Base-by-base conservation (phyloP, 257 asterid genomes). In the Oldenlandia corymbosa region DNA sequence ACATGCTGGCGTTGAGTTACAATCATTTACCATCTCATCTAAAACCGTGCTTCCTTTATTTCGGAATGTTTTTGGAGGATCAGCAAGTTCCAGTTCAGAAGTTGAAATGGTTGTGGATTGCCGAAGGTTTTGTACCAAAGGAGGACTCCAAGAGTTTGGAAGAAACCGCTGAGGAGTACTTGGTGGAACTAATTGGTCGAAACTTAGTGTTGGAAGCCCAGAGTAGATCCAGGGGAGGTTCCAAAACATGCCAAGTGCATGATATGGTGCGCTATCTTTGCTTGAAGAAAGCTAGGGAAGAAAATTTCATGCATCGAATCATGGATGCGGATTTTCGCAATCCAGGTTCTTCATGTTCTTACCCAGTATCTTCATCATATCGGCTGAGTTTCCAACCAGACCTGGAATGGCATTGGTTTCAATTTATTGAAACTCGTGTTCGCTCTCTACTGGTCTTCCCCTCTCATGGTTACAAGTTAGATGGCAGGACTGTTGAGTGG, bases 261-360 rank as follows among this genome's bases (percentile, higher is more conserved):
- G 64, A 72, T 24, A 30, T 53, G 42, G 8, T 72, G n/a, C 72
- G 46, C 42, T 63, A 66, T 27, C 64, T 72, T 2, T 65, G 76
- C 71, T 36, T 26, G 4, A 9, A 9, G 9, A 34, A 34, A 34
- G 39, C 39, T 34, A 34, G 39, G 9, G 9, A 4, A 34, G 39
- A 34, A 9, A 34, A 34, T 34, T 34, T 34, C 9, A 34, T 34
- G 39, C 39, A 34, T 4, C 39, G 4, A 34, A 20, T 28, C 9
- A 43, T 21, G 53, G 1, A 4, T 27, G 14, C 55, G 41, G 9
- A n/a, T n/a, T n/a, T n/a, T n/a, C n/a, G n/a, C n/a, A n/a, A n/a
- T n/a, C n/a, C n/a, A n/a, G n/a, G n/a, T n/a, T n/a, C n/a, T n/a
- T n/a, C n/a, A n/a, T n/a, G n/a, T n/a, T n/a, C n/a, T n/a, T n/a